Evolutionary conservation across 768 basidiomycete genomes (phyloP).

Genomic region (Pleurotus tuoliensis): DNA sequence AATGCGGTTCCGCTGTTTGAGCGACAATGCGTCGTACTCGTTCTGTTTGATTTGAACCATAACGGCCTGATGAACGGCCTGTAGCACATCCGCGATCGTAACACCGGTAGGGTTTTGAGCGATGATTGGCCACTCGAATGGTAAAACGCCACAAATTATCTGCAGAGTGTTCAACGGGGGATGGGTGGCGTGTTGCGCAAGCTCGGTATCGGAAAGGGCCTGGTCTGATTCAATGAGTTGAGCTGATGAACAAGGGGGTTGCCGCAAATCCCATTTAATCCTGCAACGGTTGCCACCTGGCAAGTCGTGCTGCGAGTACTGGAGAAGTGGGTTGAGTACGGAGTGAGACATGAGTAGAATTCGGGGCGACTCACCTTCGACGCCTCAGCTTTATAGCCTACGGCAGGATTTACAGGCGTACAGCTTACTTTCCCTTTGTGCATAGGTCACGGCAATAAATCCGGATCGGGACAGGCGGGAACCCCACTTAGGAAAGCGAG

Average conservation of each 20-base stretch:
- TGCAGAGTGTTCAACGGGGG: slow-evolving; percentile 35
- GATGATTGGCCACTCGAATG: slow-evolving; percentile 37
- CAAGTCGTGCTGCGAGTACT: slow-evolving; percentile 31
- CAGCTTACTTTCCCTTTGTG: slow-evolving; percentile 3
- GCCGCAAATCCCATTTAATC: slow-evolving; percentile 49
- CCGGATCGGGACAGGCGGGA: neutral
- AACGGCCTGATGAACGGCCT: slow-evolving; percentile 39
- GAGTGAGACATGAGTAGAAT: neutral
- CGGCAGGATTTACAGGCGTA: neutral
- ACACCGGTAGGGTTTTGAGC: slow-evolving; percentile 40
- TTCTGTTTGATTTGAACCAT: slow-evolving; percentile 29
- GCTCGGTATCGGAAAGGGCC: slow-evolving; percentile 24
- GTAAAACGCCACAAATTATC: slow-evolving; percentile 44
- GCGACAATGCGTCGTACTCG: slow-evolving; percentile 41
- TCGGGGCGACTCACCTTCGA: neutral
- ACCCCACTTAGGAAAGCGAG: neutral
- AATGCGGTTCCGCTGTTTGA: slow-evolving; percentile 39
- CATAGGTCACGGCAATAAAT: slow-evolving; percentile 4
- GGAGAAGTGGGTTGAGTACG: slow-evolving; percentile 31
- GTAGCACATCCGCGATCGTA: slow-evolving; percentile 48
- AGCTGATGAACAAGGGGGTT: slow-evolving; percentile 28
- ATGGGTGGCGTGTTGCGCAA: slow-evolving; percentile 37
- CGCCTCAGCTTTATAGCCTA: neutral
- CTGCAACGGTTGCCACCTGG: slow-evolving; percentile 22
- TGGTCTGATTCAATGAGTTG: slow-evolving; percentile 17